Percentiles rank a stretch among this genome's conserved stretches.
Evolutionary conservation across 148 eudicot species (phyloP).

Genomic region (Diospyros lotus): DNA sequence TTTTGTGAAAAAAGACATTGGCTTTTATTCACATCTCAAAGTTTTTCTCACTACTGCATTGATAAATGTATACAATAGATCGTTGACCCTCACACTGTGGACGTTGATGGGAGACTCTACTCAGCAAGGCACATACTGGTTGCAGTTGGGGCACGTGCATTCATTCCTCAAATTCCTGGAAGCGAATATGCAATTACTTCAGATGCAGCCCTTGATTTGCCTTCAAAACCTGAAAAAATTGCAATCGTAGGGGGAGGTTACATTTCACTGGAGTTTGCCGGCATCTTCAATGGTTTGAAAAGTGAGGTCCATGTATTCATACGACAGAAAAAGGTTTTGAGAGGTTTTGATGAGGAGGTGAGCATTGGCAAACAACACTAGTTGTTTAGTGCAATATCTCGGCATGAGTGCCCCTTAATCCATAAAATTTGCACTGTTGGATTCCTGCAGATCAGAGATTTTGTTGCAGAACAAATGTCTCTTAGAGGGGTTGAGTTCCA

Average conservation of each 20-base stretch:
- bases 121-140: conserved; percentile 81
- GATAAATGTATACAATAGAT: conserved; percentile 42
- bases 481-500: conserved; percentile 86
- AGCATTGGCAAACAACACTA: conserved; percentile 2
- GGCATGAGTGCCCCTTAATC: not conserved
- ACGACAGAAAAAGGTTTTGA: conserved; percentile 77
- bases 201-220: conserved; percentile 93
- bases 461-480: conserved; percentile 89
- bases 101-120: conserved; percentile 84
- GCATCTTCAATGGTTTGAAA: conserved; percentile 87
- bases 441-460: conserved; percentile 72
- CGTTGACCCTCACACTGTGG: conserved; percentile 91
- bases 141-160: conserved; percentile 94
- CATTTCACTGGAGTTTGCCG: conserved; percentile 96
- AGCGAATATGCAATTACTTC: conserved; percentile 86
- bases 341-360: conserved; percentile 99
- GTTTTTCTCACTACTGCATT: conserved; percentile 10
- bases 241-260: conserved; percentile 99
- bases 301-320: conserved; percentile 92
- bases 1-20: not conserved
- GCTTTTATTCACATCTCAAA: not conserved
- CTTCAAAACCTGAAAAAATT: conserved; percentile 81
- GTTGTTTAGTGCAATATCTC: not conserved
- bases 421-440: not conserved
- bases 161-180: conserved; percentile 90